phyloP scores from a whole-genome alignment of 2,329 filamentous ascomycete genomes.

The Nemania sp. region DNA sequence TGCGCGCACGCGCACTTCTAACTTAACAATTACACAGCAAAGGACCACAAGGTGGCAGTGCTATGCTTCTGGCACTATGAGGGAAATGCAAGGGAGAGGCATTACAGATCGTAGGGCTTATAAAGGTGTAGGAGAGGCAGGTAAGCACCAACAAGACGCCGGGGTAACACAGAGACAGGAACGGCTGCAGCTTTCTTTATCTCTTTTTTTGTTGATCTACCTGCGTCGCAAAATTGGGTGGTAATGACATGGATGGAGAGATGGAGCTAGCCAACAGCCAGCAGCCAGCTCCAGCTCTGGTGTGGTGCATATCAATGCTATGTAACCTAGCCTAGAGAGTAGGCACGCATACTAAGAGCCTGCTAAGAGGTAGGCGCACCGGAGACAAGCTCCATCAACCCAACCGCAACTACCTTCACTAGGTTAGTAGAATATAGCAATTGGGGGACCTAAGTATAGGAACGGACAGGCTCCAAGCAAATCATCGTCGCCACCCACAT shows the following conservation, averaged over 20 bases:
- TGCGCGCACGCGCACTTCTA: no score
- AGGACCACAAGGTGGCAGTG: no score
- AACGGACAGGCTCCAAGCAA: no score
- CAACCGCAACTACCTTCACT: conserved; percentile 25
- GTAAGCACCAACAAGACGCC: not conserved
- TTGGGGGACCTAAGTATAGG: conserved; percentile 29
- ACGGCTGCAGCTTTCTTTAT: conserved; percentile 3
- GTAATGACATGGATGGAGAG: no score
- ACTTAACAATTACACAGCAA: no score
- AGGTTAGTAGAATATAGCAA: conserved; percentile 2
- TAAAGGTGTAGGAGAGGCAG: not conserved
- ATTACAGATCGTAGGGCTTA: not conserved
- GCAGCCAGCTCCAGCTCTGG: not conserved
- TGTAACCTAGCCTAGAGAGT: no score
- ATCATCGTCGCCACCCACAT: conserved; percentile 30
- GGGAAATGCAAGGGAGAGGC: no score
- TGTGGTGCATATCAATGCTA: conserved; percentile 11
- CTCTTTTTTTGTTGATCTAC: not conserved
- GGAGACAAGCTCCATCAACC: conserved; percentile 29
- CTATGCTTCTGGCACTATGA: no score
- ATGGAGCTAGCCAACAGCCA: no score
- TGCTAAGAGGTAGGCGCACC: no score
- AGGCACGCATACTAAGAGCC: no score
- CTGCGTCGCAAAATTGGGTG: no score
- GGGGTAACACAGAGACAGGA: not conserved